Conservation (phyloP, 176 grass and related monocot species). For the Eragrostis curvula region DNA sequence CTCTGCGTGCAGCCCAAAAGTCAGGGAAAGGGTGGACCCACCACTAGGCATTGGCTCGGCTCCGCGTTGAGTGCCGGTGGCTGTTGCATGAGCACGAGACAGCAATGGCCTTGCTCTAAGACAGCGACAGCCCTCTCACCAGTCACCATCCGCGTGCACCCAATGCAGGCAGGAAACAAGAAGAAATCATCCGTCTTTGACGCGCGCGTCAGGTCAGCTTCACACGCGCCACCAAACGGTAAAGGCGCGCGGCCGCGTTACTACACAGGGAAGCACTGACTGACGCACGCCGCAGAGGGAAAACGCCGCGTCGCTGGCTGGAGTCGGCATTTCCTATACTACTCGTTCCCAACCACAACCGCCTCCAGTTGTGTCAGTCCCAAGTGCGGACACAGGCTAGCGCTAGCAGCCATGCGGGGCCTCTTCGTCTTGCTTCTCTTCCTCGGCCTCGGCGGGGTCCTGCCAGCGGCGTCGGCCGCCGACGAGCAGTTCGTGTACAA, state of each 20-base stretch:
- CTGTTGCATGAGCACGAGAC: too few species aligned
- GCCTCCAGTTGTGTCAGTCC: background rate
- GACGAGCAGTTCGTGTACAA: constrained; percentile 67
- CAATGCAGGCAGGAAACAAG: background rate
- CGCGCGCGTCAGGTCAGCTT: constrained; percentile 16
- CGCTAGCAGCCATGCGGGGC: background rate
- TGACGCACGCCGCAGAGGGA: background rate
- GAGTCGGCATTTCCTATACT: too few species aligned
- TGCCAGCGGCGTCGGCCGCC: background rate
- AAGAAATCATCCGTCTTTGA: background rate
- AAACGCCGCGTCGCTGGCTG: background rate
- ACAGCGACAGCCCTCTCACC: too few species aligned
- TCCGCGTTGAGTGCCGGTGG: too few species aligned
- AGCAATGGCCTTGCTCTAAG: too few species aligned
- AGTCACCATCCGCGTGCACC: background rate
- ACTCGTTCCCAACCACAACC: too few species aligned
- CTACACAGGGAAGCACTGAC: background rate
- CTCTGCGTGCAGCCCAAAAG: too few species aligned
- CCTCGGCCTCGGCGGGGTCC: constrained; percentile 14
- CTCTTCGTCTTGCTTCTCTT: constrained; percentile 17
- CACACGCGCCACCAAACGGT: background rate
- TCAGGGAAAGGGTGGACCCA: too few species aligned
- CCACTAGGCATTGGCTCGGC: too few species aligned
- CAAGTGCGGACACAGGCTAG: background rate
- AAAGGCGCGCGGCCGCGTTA: background rate